Evolutionary conservation across 2,329 filamentous ascomycete species (phyloP), one percentile per base, ranked within the genome.

Genomic region (Basipetospora chlamydospora): DNA sequence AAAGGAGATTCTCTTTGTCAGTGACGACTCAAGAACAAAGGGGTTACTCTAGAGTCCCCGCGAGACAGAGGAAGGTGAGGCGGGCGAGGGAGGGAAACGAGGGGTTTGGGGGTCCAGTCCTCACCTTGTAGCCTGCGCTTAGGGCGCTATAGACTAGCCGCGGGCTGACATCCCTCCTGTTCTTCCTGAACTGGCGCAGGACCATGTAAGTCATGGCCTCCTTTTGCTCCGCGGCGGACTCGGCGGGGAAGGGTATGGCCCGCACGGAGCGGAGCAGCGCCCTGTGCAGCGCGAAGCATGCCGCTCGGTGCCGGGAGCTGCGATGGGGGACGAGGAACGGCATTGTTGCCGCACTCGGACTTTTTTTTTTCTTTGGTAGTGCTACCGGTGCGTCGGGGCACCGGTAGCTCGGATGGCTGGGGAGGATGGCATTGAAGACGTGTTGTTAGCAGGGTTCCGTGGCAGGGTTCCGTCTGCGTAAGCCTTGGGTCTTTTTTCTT

Each of bases 201-300:
- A 85, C 55, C 0, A 72, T 64, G 43, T 68, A 71, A 39, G 66
- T 67, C 29, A 85, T 55, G 0, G 72, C 69, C 39, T 64, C 56
- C 39, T 48, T 49, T 15, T 22, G 8, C 2, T 35, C 28, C 5
- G 13, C 16, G 17, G 15, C 26, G 5, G 22, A 13, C 3, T 30
- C 28, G 3, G 22, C 46, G 2, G 70, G 64, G 2, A 82, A 56
- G 1, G 66, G 57, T 22, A 79, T 56, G 26, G 55, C 59, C 20
- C 59, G 54, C 41, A 64, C 73, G 56, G 72, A 66, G 43, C 64
- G 64, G 35, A 86, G 57, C 39, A 87, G 70, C 22, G 80, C 75
- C 42, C 77, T 70, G 58, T 79, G 87, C 33, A 88, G 73, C 36
- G 80, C 77, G 43, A 82, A 66, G 51, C 73, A 70, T 49, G 70